Conservation (phyloP, 345 rosid species). For the Passiflora organensis region DNA sequence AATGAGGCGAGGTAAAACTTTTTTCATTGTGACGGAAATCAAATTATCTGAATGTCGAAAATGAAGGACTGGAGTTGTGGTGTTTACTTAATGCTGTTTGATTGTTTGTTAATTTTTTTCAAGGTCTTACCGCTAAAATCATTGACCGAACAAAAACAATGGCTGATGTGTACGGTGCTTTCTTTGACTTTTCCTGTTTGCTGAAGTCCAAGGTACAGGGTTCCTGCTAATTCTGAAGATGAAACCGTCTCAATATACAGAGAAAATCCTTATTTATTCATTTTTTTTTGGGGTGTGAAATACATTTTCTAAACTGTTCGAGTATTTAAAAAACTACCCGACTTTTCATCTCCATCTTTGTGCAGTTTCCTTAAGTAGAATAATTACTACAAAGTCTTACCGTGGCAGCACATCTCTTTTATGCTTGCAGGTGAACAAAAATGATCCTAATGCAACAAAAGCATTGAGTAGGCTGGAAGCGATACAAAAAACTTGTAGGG, state of each 20-base stretch:
- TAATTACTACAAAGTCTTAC: too few species aligned
- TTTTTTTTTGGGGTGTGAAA: neutral
- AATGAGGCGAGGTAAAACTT: conserved; percentile 87
- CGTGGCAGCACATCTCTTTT: conserved; percentile 2
- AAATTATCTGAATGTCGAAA: neutral
- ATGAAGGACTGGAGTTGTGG: neutral
- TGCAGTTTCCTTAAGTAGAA: too few species aligned
- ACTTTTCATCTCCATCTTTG: too few species aligned
- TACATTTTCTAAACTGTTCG: neutral
- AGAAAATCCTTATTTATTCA: neutral
- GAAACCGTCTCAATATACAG: neutral
- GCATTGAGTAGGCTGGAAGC: conserved; percentile 60
- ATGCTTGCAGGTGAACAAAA: conserved; percentile 50
- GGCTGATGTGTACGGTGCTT: conserved; percentile 89
- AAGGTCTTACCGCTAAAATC: conserved; percentile 91
- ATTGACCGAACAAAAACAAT: conserved; percentile 70
- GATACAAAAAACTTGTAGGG: conserved; percentile 53
- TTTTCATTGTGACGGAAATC: too few species aligned
- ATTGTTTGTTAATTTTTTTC: conserved; percentile 7
- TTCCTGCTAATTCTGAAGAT: neutral
- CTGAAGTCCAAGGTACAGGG: conserved; percentile 57
- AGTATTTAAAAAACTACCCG: too few species aligned
- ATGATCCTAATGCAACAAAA: conserved; percentile 65
- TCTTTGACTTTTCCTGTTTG: conserved; percentile 69
- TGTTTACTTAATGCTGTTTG: neutral